Conservation (phyloP, 1,284 basidiomycete species). For the Tilletia walkeri region DNA sequence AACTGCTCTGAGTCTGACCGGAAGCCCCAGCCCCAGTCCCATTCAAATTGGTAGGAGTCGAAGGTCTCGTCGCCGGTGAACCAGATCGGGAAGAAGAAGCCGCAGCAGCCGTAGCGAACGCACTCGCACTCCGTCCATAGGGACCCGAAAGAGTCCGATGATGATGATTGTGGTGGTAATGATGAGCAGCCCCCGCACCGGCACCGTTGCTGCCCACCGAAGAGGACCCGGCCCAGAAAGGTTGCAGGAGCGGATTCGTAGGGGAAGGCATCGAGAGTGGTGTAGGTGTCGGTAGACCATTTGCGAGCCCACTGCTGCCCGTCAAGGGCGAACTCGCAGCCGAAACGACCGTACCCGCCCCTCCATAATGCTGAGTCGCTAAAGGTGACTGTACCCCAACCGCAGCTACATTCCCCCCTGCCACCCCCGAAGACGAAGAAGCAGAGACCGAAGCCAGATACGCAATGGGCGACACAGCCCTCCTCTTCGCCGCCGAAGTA, state of each 20-base stretch:
- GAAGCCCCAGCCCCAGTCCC: background rate
- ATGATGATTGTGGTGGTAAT: background rate
- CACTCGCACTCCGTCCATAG: background rate
- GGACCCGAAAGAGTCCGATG: conserved; percentile 6
- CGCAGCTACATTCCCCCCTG: too few species aligned
- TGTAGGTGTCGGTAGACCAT: conserved; percentile 22
- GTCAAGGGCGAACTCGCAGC: conserved; percentile 16
- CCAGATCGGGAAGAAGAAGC: conserved; percentile 4
- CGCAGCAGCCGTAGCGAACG: conserved; percentile 6
- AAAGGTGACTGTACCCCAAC: too few species aligned
- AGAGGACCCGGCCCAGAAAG: background rate
- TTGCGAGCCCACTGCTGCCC: background rate
- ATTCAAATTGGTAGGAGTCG: background rate
- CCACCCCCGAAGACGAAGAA: background rate
- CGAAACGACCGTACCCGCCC: background rate
- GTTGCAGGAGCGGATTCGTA: conserved; percentile 18
- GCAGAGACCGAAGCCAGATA: background rate
- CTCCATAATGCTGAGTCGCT: conserved; percentile 1
- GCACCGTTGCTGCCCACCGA: background rate
- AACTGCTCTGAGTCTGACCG: background rate
- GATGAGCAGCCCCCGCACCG: background rate
- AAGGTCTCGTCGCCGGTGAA: conserved; percentile 3
- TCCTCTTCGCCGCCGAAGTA: conserved; percentile 30
- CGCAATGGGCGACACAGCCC: conserved; percentile 36
- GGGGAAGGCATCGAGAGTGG: conserved; percentile 30